These are phyloP conservation scores for Talaromyces proteolyticus DNA, from an alignment of 495 filamentous ascomycete species.

Conservation along the genomic window DNA sequence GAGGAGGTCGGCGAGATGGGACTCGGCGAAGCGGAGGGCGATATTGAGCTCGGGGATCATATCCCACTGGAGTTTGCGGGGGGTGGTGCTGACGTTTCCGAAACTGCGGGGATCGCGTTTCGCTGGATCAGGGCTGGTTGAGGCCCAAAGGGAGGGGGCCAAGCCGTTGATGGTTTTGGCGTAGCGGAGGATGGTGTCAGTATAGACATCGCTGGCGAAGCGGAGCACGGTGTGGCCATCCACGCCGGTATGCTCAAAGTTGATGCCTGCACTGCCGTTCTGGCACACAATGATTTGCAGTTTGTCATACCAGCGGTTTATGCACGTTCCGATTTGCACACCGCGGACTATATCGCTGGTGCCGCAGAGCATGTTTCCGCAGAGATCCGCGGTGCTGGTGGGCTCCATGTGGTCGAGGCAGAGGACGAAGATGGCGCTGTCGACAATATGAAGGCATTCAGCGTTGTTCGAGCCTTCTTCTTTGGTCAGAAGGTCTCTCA, in stretches of 20 bases:
- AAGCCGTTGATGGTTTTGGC: conserved; percentile 94
- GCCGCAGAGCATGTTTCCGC: conserved; percentile 97
- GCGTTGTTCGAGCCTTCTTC: conserved; percentile 89
- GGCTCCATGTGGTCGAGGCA: conserved; percentile 93
- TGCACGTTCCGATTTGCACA: conserved; percentile 95
- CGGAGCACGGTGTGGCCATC: conserved; percentile 96
- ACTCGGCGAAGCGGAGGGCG: conserved; percentile 92
- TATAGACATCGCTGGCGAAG: conserved; percentile 94
- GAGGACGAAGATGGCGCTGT: conserved; percentile 87
- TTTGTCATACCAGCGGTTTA: conserved; percentile 98
- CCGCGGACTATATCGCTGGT: conserved; percentile 87
- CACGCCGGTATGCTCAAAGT: conserved; percentile 97
- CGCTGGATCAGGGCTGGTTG: conserved; percentile 82
- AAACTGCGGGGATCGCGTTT: conserved; percentile 93
- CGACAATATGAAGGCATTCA: conserved; percentile 89
- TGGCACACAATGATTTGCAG: conserved; percentile 99
- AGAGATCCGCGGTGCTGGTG: conserved; percentile 67
- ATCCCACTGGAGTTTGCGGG: conserved; percentile 96
- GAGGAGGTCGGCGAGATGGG: conserved; percentile 87
- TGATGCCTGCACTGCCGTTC: conserved; percentile 96
- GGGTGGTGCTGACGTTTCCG: conserved; percentile 89
- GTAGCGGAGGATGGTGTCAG: conserved; percentile 95
- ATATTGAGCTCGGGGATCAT: conserved; percentile 90
- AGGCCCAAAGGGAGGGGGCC: conserved; percentile 87
- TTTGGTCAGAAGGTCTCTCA: conserved; percentile 82